Base-by-base conservation (phyloP, 73 alveolate genomes). In the Strombidium stylifer region DNA sequence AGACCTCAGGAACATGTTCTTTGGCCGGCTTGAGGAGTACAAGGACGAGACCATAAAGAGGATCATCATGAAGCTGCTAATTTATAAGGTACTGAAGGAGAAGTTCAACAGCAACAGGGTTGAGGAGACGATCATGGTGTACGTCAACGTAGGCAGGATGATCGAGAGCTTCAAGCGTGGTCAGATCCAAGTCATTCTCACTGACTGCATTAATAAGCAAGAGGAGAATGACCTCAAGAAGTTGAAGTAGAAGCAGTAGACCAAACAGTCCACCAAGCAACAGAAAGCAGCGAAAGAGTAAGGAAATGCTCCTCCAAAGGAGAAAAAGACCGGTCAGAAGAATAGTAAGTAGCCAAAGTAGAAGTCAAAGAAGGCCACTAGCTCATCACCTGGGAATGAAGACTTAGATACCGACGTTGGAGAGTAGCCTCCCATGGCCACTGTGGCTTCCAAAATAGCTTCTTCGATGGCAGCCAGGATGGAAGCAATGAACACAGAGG, bases 71-170 rank as follows among this genome's bases (percentile, higher is more conserved):
- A 60, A 40, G 21, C 31, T 60, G 7, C 39, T 60, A 16, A 60
- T 60, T 46, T 40, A 60, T 25, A 60, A 60, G 26, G 74, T 37
- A 6, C 31, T 60, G n/a, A 60, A 60, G 31, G 74, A 60, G 28
- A 37, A 42, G 31, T 60, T 60, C 49, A 42, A 60, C 15, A 18
- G 61, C 14, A 40, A 37, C 60, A 18, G 42, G 21, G 60, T 60
- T 35, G 70, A 56, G 24, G 53, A 52, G 3, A 56, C 70, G 12
- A 56, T 56, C 5, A 14, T 56, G 37, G 70, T 56, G 70, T 56
- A 56, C 25, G 44, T 56, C 16, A 56, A 36, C 5, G 56, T 54
- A 15, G 70, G 70, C 14, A 28, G 70, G 24, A 56, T 56, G 70
- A 36, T 56, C 39, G 70, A 56, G 5, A 19, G 40, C 20, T 56